Evolutionary conservation across 2,329 filamentous ascomycete species (phyloP).

Genomic region (Rhynchosporium agropyri): DNA sequence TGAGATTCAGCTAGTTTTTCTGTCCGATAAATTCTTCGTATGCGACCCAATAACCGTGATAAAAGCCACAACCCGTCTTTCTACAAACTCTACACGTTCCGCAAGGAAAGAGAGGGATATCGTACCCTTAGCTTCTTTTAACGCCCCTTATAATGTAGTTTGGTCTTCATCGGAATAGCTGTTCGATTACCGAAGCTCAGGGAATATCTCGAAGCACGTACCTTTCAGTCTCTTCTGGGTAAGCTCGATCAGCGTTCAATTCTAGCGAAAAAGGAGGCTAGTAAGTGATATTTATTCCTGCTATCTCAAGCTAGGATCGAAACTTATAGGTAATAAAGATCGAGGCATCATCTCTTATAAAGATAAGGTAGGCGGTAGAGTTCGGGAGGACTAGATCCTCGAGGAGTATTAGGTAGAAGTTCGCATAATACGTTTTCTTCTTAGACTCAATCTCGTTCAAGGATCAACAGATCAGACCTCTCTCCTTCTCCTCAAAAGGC

Average conservation of each 20-base stretch:
- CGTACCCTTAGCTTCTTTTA: background rate
- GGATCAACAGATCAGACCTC: conserved; percentile 18
- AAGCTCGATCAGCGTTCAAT: background rate
- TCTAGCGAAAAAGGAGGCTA: background rate
- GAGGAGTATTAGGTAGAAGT: conserved; percentile 25
- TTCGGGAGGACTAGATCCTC: conserved; percentile 17
- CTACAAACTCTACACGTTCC: background rate
- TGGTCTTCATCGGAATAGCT: background rate
- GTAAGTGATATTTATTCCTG: background rate
- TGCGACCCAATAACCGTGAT: background rate
- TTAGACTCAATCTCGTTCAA: background rate
- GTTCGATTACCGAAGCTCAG: background rate
- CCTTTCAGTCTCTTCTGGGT: background rate
- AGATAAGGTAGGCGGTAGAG: conserved; percentile 21
- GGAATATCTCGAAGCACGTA: background rate
- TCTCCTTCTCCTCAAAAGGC: conserved; percentile 17
- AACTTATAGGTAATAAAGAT: conserved; percentile 29
- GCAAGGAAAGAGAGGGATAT: background rate
- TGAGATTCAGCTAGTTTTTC: background rate
- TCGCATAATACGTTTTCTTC: background rate
- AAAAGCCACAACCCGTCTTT: background rate
- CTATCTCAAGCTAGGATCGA: conserved; percentile 20
- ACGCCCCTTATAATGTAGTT: background rate
- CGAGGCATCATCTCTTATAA: conserved; percentile 32
- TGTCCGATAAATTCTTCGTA: background rate